Conservation (phyloP, 371 early-diverging fungal genomes). For the Blastocladiella emersonii region DNA sequence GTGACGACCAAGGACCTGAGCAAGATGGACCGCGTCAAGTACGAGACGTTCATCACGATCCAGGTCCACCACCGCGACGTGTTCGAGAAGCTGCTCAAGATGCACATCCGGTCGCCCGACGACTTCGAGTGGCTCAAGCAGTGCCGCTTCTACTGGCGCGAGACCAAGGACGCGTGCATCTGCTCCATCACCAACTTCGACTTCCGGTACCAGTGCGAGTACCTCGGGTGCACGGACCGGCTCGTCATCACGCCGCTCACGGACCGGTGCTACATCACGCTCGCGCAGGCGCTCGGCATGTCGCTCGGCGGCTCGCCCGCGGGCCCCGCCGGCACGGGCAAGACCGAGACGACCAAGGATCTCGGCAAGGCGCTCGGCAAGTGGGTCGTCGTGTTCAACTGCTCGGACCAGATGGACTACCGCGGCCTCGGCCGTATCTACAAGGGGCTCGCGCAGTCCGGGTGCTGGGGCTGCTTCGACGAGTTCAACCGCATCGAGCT, state of each 20-base stretch:
- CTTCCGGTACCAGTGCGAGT: constrained; percentile 46
- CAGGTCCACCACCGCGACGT: constrained; percentile 52
- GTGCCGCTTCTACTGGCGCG: constrained; percentile 48
- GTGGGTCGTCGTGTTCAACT: constrained; percentile 53
- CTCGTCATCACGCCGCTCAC: constrained; percentile 50
- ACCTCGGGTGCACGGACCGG: constrained; percentile 45
- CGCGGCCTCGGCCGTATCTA: constrained; percentile 47
- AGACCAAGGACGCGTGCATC: constrained; percentile 47
- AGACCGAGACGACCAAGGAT: constrained; percentile 52
- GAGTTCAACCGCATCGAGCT: constrained; percentile 54
- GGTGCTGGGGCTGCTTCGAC: constrained; percentile 49
- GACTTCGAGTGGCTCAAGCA: constrained; percentile 52
- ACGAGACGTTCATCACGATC: constrained; percentile 48
- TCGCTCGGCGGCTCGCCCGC: constrained; percentile 46
- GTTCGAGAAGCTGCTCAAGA: constrained; percentile 41
- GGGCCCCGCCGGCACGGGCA: constrained; percentile 46
- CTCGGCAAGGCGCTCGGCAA: constrained; percentile 45
- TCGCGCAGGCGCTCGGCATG: constrained; percentile 53
- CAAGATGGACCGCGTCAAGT: constrained; percentile 46
- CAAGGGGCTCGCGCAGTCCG: constrained; percentile 44
- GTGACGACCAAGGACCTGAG: constrained; percentile 39
- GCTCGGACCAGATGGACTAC: constrained; percentile 52
- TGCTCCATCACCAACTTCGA: constrained; percentile 51
- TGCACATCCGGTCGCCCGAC: constrained; percentile 36
- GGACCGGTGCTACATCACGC: constrained; percentile 41